Evolutionary conservation across 139 green algal genomes (phyloP), one percentile per base, ranked within the genome.

Genomic region (Astrephomene gubernaculifera): DNA sequence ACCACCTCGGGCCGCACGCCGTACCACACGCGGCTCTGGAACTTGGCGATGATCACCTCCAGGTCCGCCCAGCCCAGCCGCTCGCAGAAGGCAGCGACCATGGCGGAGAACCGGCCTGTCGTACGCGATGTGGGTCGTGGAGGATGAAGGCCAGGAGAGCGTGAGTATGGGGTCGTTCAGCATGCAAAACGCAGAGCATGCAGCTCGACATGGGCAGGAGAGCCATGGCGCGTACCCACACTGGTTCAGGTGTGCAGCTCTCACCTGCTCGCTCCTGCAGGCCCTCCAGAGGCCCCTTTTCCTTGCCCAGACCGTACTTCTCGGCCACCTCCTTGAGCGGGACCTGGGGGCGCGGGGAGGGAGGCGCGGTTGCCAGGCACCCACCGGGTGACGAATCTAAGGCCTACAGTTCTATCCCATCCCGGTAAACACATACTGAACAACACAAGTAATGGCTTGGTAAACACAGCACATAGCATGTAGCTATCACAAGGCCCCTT

Each of bases 11-110:
- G 86, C 49, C 80, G 79, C 43, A 96, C 94, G 1, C 93, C 95
- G 57, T 88, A 78, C 45, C 89, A 90, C 39, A 97, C 93, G 1
- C 94, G 88, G 19, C 67, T 81, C 86, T 84, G 96, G 86, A 98
- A 97, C 73, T 94, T 92, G 29, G 91, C 72, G 19, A 98, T 89
- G 35, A 98, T 87, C 0, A 90, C 61, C 85, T 97, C 92, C 81
- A 98, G 78, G 86, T 95, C 89, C 12, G 53, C 39, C 91, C 92
- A 97, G 57, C 92, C 92, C 86, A 97, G 79, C 73, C 94, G 90
- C 70, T 94, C 93, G 79, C 95, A 98, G 79, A 98, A 98, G 65
- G 91, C 88, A 0, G 92, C 89, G 35, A 96, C 90, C 91, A 95
- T 97, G 82, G 54, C 79, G 0, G 95, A 92, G 72, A 94, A 95